Percentiles rank a stretch among this genome's conserved stretches.
Evolutionary conservation across 495 filamentous ascomycete genomes (phyloP).

Genomic region (Elaphomyces granulatus): DNA sequence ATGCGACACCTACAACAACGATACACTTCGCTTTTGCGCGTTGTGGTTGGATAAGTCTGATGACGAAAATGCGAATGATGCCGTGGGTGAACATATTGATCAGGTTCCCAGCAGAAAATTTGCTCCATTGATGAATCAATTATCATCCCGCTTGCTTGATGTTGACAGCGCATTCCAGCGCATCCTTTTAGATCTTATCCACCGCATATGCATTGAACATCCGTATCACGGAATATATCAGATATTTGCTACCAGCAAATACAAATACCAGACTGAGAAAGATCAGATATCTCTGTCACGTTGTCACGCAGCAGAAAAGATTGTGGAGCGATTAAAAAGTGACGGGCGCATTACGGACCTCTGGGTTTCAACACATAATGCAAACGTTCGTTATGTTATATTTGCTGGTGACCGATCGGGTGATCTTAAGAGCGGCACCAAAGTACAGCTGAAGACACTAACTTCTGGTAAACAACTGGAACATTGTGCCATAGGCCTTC

Average conservation of each 20-base stretch:
- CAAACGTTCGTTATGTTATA: conserved; percentile 56
- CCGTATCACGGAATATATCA: conserved; percentile 96
- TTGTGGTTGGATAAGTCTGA: conserved; percentile 80
- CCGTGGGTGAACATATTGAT: conserved; percentile 52
- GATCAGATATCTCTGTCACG: conserved; percentile 62
- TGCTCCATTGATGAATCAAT: conserved; percentile 84
- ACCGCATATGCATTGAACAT: conserved; percentile 76
- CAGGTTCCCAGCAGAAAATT: conserved; percentile 84
- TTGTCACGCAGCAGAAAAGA: conserved; percentile 49
- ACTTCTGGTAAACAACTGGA: conserved; percentile 41
- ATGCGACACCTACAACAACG: conserved; percentile 76
- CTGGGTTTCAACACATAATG: conserved; percentile 54
- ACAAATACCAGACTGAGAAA: conserved; percentile 39
- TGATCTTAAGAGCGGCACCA: conserved; percentile 52
- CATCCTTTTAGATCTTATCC: conserved; percentile 54
- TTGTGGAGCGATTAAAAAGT: conserved; percentile 45
- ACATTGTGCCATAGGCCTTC: conserved; percentile 46
- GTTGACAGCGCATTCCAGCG: conserved; percentile 54
- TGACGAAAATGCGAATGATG: conserved; percentile 55
- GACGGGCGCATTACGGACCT: conserved; percentile 30
- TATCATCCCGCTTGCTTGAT: conserved; percentile 77
- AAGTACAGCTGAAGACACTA: conserved; percentile 45
- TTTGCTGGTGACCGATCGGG: conserved; percentile 52
- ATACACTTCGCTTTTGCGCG: conserved; percentile 85
- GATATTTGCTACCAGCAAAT: conserved; percentile 67